Evolutionary conservation across 495 filamentous ascomycete species (phyloP), one percentile per base, ranked within the genome.

Genomic region (Penicillium bialowiezense): DNA sequence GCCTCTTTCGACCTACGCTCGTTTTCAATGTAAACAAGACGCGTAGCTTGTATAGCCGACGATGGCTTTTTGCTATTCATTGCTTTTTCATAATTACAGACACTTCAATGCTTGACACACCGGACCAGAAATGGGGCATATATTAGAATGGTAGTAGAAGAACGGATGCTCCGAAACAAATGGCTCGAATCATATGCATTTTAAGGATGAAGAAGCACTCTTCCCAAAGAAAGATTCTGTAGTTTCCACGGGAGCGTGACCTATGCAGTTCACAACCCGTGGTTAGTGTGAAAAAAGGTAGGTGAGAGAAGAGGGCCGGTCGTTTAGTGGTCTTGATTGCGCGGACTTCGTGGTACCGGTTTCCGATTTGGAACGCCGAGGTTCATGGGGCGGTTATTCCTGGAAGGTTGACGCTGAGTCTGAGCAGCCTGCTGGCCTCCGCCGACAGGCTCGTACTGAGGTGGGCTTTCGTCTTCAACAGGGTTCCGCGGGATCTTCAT

Each of bases 291-390:
- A 28, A 28, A 24, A 12, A 18, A 12, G 20, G 15, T 3, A 23
- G 18, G 13, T 5, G 17, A 32, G 13, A 14, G 21, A 3, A 44
- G 7, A 44, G 3, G 5, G 19, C 12, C 5, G 24, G 15, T n/a
- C 12, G 24, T 17, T 35, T 5, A 29, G 29, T n/a, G 15, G 7
- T 34, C 24, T 28, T 34, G 26, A 20, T 33, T 38, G 19, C 24
- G 36, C 21, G 65, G 49, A 33, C 57, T 69, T n/a, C 60, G 56
- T 12, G 69, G 70, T n/a, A 74, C 65, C 4, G 70, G 70, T 40
- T 74, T 74, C 39, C 70, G 52, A 33, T 39, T 69, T 3, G 70
- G 70, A 12, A 74, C 70, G 34, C 70, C 70, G 6, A 74, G 55
- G 21, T 70, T 71, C 59, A 68, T 69, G 7, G 64, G 55, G 4